Evolutionary conservation across 257 asterid species (phyloP), one percentile per base, ranked within the genome.

Genomic region (Jaltomata sinuosa): DNA sequence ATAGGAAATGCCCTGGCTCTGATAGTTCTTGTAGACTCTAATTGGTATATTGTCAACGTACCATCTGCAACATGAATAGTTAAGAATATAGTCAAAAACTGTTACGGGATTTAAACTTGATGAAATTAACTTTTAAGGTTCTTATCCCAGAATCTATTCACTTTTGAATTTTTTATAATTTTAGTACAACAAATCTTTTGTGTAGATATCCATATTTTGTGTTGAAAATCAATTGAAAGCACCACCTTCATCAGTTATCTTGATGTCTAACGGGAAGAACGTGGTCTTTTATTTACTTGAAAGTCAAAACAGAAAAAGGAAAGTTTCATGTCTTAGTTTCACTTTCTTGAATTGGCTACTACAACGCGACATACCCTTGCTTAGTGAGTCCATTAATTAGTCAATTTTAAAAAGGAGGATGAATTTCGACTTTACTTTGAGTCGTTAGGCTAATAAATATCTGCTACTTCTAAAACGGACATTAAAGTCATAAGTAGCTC

Each of bases 31-130:
- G 87, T 64, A 94, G 2, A 94, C 95, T 89, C 98, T 88, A 6
- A 93, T 89, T 19, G 98, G 97, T 40, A 92, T 65, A 19, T 84
- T 87, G 80, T 95, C 98, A 2, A 93, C 87, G 22, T 87, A 94
- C 98, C 98, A 95, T 47, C 98, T 95, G 87, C 38, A 84, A 81
- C 8, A 74, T 76, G 47, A 36, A 78, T 27, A 22, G 22, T 47
- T 50, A 18, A 42, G 5, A 59, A 67, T 59, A n/a, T 61, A 62
- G 47, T 83, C 36, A 4, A 79, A 3, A 25, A 74, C 1, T 10
- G 27, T 3, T 62, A 0, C 6, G 4, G 4, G 69, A 62, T 62
- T 62, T 27, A 62, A 22, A 62, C 11, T 31, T 15, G 6, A 32
- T 16, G 6, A 0, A 8, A 31, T 31, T 11, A 29, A 65, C 21